Percentiles rank a stretch among this genome's conserved stretches.
Evolutionary conservation across 139 green algal genomes (phyloP).

Genomic region (Micromonas commoda): DNA sequence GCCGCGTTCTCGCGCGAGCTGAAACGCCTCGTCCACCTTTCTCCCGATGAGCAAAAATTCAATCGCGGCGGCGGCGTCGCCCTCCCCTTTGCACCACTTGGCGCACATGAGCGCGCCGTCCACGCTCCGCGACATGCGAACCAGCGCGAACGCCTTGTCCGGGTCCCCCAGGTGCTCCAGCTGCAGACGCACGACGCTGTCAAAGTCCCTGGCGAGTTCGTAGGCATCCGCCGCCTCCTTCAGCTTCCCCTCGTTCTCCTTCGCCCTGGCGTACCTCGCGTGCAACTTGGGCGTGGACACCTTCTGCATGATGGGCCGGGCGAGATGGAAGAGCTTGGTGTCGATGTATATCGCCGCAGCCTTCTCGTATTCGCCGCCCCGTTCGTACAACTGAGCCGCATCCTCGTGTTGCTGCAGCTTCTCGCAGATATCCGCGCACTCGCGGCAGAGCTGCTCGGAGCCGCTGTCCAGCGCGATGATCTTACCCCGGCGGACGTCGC

Average conservation of each 20-base stretch:
- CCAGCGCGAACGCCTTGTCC: constrained; percentile 55
- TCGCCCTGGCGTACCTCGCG: constrained; percentile 43
- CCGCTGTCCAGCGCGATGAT: constrained; percentile 46
- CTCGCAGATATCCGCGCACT: constrained; percentile 68
- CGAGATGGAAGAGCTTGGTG: constrained; percentile 57
- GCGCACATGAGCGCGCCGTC: constrained; percentile 46
- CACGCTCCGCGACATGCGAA: constrained; percentile 48
- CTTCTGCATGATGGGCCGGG: constrained; percentile 59
- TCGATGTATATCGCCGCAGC: constrained; percentile 70
- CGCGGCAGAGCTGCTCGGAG: constrained; percentile 52
- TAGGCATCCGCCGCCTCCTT: constrained; percentile 44
- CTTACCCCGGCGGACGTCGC: constrained; percentile 54
- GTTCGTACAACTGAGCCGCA: constrained; percentile 73
- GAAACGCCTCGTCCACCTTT: constrained; percentile 61
- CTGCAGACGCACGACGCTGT: constrained; percentile 55
- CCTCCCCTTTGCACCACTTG: constrained; percentile 44
- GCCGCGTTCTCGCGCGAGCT: constrained; percentile 55
- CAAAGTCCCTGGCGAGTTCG: constrained; percentile 56
- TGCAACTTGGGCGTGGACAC: constrained; percentile 41
- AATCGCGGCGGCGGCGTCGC: constrained; percentile 43
- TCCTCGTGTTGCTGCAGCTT: constrained; percentile 50
- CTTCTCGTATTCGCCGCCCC: constrained; percentile 55
- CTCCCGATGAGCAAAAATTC: constrained; percentile 62
- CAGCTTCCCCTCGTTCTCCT: constrained; percentile 59
- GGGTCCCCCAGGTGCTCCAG: constrained; percentile 57